A percentile compares a stretch with the other conserved stretches of the same genome.
phyloP scores from a whole-genome alignment of 1,284 basidiomycete species.

The Malassezia dermatis region DNA sequence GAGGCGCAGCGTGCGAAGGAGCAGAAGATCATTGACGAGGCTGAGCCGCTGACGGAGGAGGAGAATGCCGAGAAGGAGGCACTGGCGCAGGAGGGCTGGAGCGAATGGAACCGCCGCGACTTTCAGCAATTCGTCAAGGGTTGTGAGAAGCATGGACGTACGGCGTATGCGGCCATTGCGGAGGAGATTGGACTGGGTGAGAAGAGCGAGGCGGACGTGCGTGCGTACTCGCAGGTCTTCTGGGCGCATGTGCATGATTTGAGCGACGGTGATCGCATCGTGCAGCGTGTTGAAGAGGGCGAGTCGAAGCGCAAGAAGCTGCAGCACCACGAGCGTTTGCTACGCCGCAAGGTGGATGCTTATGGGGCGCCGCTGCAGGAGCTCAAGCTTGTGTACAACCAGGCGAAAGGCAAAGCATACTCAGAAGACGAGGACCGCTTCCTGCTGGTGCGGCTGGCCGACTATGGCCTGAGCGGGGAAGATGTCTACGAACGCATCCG shows the following conservation, averaged over 20 bases:
- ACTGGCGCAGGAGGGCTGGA: conserved; percentile 32
- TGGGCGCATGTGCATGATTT: conserved; percentile 80
- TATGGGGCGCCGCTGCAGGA: conserved; percentile 33
- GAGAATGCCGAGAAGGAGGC: conserved; percentile 63
- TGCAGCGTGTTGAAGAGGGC: conserved; percentile 43
- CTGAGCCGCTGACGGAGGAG: conserved; percentile 55
- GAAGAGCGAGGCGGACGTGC: conserved; percentile 71
- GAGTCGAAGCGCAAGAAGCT: conserved; percentile 38
- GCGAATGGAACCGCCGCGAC: conserved; percentile 61
- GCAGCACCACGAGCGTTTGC: conserved; percentile 29
- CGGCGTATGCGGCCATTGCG: conserved; percentile 66
- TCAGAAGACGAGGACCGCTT: conserved; percentile 95
- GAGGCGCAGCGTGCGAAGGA: conserved; percentile 57
- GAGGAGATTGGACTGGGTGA: conserved; percentile 58
- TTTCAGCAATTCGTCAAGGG: conserved; percentile 83
- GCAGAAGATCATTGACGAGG: conserved; percentile 65
- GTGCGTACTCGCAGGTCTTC: conserved; percentile 73
- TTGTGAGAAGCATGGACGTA: conserved; percentile 74
- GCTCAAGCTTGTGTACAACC: conserved; percentile 38
- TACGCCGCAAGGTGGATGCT: conserved; percentile 26
- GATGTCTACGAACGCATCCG: conserved; percentile 94
- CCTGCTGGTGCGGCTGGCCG: conserved; percentile 74
- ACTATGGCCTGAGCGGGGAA: conserved; percentile 83
- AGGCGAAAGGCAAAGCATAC: conserved; percentile 72
- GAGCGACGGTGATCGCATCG: conserved; percentile 38